phyloP scores from a whole-genome alignment of 108 stramenopile genomes.

The Epithemia pelagica region DNA sequence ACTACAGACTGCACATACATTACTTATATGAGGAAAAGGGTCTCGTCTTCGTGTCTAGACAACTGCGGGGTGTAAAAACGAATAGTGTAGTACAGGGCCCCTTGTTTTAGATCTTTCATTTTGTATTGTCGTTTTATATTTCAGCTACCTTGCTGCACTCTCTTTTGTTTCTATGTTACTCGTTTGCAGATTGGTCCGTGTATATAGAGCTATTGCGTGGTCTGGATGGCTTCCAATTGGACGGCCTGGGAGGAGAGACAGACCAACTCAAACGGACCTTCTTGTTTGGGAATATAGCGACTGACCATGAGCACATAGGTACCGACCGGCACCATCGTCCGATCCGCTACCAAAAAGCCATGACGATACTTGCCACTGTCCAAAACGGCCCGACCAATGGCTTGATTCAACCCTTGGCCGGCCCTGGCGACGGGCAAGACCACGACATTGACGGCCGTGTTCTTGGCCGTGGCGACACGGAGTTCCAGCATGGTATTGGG shows the following conservation, averaged over 20 bases:
- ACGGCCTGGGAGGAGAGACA: neutral
- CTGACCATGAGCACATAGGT: constrained; percentile 48
- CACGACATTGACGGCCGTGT: constrained; percentile 50
- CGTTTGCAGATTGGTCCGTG: too few relatives aligned
- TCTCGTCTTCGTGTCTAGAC: too few relatives aligned
- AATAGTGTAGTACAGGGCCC: too few relatives aligned
- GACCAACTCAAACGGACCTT: constrained; percentile 22
- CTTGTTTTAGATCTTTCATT: too few relatives aligned
- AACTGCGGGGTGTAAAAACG: too few relatives aligned
- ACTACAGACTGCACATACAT: too few relatives aligned
- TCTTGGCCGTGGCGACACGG: constrained; percentile 38
- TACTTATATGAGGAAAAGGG: too few relatives aligned
- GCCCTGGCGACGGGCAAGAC: constrained; percentile 26
- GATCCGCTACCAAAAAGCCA: constrained; percentile 48
- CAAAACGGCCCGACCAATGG: constrained; percentile 29
- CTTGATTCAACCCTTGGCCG: constrained; percentile 5
- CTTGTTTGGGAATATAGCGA: constrained; percentile 34
- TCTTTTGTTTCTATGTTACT: too few relatives aligned
- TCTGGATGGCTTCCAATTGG: neutral
- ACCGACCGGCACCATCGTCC: constrained; percentile 29
- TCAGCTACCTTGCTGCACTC: too few relatives aligned
- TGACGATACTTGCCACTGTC: constrained; percentile 64
- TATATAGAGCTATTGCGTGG: too few relatives aligned
- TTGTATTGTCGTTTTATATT: too few relatives aligned
- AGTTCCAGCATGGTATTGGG: constrained; percentile 34